phyloP scores from a whole-genome alignment of 257 asterid species.

The Nyctanthes arbortristis region DNA sequence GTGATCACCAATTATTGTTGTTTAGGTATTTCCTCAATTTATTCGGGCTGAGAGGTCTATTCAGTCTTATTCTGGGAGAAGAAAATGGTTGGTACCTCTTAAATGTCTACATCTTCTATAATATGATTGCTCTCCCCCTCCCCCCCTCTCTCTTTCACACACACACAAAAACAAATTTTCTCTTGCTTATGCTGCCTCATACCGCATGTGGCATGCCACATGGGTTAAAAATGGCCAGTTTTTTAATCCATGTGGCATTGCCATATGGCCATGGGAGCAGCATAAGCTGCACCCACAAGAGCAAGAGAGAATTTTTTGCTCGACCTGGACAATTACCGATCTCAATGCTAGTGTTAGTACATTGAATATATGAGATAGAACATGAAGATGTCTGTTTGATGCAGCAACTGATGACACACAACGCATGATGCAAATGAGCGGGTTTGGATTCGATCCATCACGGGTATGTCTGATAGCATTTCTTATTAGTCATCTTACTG shows the following conservation, averaged over 20 bases:
- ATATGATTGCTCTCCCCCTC: neutral
- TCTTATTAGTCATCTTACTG: neutral
- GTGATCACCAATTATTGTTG: slow-evolving; percentile 20
- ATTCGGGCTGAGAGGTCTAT: slow-evolving; percentile 88
- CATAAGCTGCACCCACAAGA: too few species aligned
- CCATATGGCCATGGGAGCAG: too few species aligned
- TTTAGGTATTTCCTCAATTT: slow-evolving; percentile 90
- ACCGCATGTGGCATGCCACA: too few species aligned
- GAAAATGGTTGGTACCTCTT: slow-evolving; percentile 70
- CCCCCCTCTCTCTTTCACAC: too few species aligned
- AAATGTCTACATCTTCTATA: neutral
- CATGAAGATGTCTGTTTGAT: slow-evolving; percentile 24
- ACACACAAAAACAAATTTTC: too few species aligned
- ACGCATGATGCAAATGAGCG: slow-evolving; percentile 98
- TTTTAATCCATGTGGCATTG: too few species aligned
- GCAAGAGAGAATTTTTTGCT: too few species aligned
- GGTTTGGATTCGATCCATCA: slow-evolving; percentile 86
- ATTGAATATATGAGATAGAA: slow-evolving; percentile 6
- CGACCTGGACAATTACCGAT: slow-evolving; percentile 1
- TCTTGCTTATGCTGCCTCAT: too few species aligned
- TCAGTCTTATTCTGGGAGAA: slow-evolving; percentile 92
- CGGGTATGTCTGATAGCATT: slow-evolving; percentile 43
- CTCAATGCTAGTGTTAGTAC: slow-evolving; percentile 9
- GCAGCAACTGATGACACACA: slow-evolving; percentile 92
- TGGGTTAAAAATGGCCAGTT: too few species aligned